These are phyloP conservation scores for Puccinia horiana DNA, from an alignment of 1,284 basidiomycete species.

Conservation along the genomic window DNA sequence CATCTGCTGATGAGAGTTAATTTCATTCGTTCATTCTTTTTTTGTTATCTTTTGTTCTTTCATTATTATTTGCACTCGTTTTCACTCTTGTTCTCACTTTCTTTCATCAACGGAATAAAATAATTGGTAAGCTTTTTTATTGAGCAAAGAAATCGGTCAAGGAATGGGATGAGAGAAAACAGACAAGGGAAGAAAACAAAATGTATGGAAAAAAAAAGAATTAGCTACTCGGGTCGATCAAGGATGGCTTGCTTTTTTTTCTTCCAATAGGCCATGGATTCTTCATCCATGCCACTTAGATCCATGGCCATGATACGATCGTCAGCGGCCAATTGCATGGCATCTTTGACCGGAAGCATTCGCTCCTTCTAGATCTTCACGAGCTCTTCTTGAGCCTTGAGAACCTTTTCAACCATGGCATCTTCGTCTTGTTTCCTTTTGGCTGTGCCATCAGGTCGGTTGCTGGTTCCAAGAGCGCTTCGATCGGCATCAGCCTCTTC, in stretches of 20 bases:
- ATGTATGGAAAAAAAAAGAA: background rate
- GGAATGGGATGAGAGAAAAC: background rate
- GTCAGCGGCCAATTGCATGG: background rate
- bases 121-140: background rate
- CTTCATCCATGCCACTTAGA: background rate
- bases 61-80: background rate
- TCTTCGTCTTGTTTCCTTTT: background rate
- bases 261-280: background rate
- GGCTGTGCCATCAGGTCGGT: background rate
- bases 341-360: background rate
- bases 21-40: conserved; percentile 11
- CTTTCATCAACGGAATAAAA: no score
- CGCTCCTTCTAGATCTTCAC: background rate
- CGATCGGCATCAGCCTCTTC: no score
- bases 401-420: background rate
- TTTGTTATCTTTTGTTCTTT: conserved; percentile 32
- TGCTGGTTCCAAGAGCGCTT: background rate
- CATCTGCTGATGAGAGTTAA: conserved; percentile 71
- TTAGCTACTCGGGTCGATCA: background rate
- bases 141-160: background rate
- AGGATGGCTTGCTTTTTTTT: background rate
- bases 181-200: no score
- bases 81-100: conserved; percentile 28
- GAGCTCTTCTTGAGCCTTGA: background rate
- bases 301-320: background rate